These are phyloP conservation scores for Astrephomene gubernaculifera DNA, from an alignment of 139 green algal genomes.

Conservation along the genomic window DNA sequence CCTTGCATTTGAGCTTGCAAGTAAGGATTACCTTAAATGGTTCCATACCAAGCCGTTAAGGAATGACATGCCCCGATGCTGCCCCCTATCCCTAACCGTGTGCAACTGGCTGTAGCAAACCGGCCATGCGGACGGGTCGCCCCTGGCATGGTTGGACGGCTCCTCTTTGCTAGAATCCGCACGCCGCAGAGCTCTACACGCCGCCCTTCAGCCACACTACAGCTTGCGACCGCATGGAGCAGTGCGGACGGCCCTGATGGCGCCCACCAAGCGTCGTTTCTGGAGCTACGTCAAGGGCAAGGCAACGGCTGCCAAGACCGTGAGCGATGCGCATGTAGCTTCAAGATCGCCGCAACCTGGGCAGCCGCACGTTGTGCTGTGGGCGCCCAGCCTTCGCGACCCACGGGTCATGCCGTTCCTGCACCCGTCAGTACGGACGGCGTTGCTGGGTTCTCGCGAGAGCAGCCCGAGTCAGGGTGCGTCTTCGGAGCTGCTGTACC, in stretches of 20 bases:
- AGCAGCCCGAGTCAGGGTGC: not conserved
- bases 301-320: not conserved
- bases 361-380: constrained; percentile 3
- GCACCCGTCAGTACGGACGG: not conserved
- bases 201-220: constrained; percentile 27
- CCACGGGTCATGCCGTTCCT: constrained; percentile 36
- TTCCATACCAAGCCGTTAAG: too few species aligned
- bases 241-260: not conserved
- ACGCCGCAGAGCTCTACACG: not conserved
- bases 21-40: too few species aligned
- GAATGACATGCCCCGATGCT: too few species aligned
- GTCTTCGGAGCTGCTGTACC: not conserved
- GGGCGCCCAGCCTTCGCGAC: constrained; percentile 26
- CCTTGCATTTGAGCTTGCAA: too few species aligned
- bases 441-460: constrained; percentile 3
- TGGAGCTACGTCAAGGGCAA: constrained; percentile 6
- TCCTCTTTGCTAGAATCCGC: not conserved
- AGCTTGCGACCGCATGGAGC: not conserved
- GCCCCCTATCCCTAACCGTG: too few species aligned
- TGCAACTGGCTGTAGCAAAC: too few species aligned
- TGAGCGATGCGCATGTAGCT: not conserved
- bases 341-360: not conserved
- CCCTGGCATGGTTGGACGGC: too few species aligned
- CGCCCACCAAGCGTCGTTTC: constrained; percentile 35
- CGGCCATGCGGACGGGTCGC: too few species aligned